These are phyloP conservation scores for Chaetoceros muelleri DNA, from an alignment of 108 stramenopile species.

Conservation along the genomic window DNA sequence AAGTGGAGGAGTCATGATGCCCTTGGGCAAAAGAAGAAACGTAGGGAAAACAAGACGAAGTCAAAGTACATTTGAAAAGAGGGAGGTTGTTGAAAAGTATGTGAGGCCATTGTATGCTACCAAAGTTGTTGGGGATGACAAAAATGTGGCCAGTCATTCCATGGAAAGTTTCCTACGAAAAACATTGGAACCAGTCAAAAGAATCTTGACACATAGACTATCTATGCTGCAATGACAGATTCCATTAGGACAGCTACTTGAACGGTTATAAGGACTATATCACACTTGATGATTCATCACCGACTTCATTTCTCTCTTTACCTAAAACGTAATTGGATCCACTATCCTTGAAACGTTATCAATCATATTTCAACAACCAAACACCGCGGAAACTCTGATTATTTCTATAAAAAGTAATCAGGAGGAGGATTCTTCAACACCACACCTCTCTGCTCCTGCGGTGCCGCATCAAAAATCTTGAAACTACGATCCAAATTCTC, in stretches of 20 bases:
- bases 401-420: constrained; percentile 89
- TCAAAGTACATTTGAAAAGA: not conserved
- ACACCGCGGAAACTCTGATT: no score
- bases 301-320: no score
- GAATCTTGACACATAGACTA: not conserved
- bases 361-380: no score
- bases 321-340: no score
- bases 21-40: not conserved
- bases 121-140: no score
- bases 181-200: not conserved
- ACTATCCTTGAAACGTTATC: no score
- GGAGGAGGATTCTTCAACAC: constrained; percentile 92
- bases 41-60: no score
- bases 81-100: not conserved
- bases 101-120: no score
- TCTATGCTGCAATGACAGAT: not conserved
- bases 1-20: not conserved
- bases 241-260: not conserved
- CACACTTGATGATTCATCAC: no score
- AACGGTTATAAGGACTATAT: not conserved
- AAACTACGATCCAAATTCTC: constrained; percentile 87
- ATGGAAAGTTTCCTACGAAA: not conserved
- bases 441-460: constrained; percentile 91
- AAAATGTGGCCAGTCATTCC: not conserved
- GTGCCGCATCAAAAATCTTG: constrained; percentile 96